Conservation (phyloP, 768 basidiomycete genomes). For the Amanita polypyramis region DNA sequence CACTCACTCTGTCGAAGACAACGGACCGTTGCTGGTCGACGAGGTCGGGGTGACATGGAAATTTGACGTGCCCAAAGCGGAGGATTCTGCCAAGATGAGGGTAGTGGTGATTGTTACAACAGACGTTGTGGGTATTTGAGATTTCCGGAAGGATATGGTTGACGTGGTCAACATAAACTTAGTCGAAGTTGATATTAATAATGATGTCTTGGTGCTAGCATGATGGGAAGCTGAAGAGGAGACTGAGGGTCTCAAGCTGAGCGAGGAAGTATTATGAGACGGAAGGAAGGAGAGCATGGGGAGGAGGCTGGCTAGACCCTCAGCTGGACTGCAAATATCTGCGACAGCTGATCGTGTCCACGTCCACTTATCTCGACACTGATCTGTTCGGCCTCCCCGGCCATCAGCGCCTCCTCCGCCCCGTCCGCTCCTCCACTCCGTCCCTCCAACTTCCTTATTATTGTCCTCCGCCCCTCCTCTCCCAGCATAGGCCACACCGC, state of each 20-base stretch:
- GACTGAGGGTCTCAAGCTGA: no score
- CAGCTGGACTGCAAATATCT: slow-evolving; percentile 3
- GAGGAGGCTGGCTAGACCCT: not conserved
- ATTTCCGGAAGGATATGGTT: not conserved
- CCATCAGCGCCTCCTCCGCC: slow-evolving; percentile 27
- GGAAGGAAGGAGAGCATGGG: not conserved
- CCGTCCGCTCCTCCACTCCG: slow-evolving; percentile 24
- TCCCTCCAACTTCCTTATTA: slow-evolving; percentile 23
- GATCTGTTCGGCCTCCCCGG: slow-evolving; percentile 33
- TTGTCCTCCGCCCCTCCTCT: slow-evolving; percentile 22
- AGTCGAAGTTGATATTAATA: not conserved
- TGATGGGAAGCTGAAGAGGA: no score
- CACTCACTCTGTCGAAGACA: slow-evolving; percentile 11
- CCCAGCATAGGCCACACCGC: slow-evolving; percentile 30
- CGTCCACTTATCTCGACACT: slow-evolving; percentile 24
- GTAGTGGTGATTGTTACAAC: not conserved
- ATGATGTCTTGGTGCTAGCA: not conserved
- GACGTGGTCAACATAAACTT: not conserved
- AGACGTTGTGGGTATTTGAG: no score
- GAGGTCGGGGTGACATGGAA: not conserved
- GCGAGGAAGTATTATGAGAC: no score
- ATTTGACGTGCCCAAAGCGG: not conserved
- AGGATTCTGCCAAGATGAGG: not conserved
- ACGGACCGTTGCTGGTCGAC: not conserved
- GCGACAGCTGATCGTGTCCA: slow-evolving; percentile 5